Evolutionary conservation across 208 protist species (phyloP).

Genomic region (Leishmania turanica): DNA sequence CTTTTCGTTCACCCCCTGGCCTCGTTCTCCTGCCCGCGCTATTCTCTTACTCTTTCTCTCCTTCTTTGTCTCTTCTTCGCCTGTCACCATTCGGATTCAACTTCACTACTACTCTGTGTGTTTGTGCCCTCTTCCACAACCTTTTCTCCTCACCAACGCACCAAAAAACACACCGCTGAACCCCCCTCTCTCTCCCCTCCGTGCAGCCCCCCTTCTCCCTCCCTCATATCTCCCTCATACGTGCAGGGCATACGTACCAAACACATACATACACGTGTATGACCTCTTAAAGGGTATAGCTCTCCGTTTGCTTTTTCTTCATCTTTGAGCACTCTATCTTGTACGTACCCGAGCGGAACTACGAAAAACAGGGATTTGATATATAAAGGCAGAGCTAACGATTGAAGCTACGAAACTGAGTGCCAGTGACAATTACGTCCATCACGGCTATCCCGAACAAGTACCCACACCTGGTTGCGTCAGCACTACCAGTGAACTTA

Average conservation of each 20-base stretch:
- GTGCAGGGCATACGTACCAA: conserved; percentile 2
- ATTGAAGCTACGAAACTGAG: background rate
- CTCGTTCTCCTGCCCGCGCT: conserved; percentile 1
- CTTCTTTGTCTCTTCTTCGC: conserved; percentile 2
- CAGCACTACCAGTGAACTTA: background rate
- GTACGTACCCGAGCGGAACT: conserved; percentile 2
- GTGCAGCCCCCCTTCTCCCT: background rate
- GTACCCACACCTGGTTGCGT: background rate
- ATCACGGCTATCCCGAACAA: background rate
- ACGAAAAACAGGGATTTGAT: background rate
- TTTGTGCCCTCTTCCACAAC: background rate
- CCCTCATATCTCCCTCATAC: background rate
- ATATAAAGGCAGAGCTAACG: background rate
- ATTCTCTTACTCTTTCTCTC: conserved; percentile 5
- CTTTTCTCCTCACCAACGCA: background rate
- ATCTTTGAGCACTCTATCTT: conserved; percentile 3
- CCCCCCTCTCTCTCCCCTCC: background rate
- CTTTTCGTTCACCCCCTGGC: background rate
- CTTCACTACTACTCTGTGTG: background rate
- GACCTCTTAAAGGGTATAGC: background rate
- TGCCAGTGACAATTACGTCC: background rate
- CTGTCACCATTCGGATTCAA: background rate
- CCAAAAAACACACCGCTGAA: background rate
- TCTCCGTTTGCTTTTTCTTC: conserved; percentile 4
- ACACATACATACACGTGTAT: conserved; percentile 5